Evolutionary conservation across 2,329 filamentous ascomycete genomes (phyloP).

Genomic region (Phyllosticta citrichinensis): DNA sequence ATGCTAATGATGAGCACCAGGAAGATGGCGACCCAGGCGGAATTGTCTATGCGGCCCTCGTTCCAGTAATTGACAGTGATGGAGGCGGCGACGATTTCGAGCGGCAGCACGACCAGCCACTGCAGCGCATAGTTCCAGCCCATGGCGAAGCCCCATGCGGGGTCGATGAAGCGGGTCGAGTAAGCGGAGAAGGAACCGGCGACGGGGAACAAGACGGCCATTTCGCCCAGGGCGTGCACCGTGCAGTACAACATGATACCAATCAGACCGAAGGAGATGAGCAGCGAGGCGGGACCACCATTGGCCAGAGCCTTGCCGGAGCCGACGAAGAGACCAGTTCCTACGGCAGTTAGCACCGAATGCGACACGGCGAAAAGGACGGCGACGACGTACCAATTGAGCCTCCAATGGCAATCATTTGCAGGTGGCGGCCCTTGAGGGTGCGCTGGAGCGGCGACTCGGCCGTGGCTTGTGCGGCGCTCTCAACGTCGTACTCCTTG

Average conservation of each 20-base stretch:
- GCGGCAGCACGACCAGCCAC: slow-evolving; percentile 73
- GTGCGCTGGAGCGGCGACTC: slow-evolving; percentile 62
- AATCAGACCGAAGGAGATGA: slow-evolving; percentile 46
- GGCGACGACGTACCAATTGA: slow-evolving; percentile 48
- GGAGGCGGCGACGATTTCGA: slow-evolving; percentile 80
- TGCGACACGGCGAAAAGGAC: slow-evolving; percentile 2
- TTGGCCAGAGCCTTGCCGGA: slow-evolving; percentile 40
- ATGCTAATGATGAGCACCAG: slow-evolving; percentile 65
- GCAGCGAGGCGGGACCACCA: slow-evolving; percentile 28
- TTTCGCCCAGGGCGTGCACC: slow-evolving; percentile 81
- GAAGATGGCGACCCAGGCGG: slow-evolving; percentile 74
- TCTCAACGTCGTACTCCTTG: slow-evolving; percentile 30
- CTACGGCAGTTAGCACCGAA: slow-evolving; percentile 11
- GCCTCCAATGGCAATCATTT: slow-evolving; percentile 96
- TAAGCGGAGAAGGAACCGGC: slow-evolving; percentile 88
- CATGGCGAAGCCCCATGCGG: slow-evolving; percentile 92
- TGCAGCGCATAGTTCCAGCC: slow-evolving; percentile 89
- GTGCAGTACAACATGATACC: slow-evolving; percentile 87
- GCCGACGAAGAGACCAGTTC: slow-evolving; percentile 69
- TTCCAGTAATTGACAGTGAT: slow-evolving; percentile 80
- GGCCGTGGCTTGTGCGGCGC: slow-evolving; percentile 8
- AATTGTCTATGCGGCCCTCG: slow-evolving; percentile 34
- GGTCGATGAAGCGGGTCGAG: slow-evolving; percentile 84
- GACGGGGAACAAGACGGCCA: slow-evolving; percentile 83
- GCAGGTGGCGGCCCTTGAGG: slow-evolving; percentile 56